These are phyloP conservation scores for Myxozyma lipomycoides DNA, from an alignment of 805 yeast genomes.

Conservation along the genomic window DNA sequence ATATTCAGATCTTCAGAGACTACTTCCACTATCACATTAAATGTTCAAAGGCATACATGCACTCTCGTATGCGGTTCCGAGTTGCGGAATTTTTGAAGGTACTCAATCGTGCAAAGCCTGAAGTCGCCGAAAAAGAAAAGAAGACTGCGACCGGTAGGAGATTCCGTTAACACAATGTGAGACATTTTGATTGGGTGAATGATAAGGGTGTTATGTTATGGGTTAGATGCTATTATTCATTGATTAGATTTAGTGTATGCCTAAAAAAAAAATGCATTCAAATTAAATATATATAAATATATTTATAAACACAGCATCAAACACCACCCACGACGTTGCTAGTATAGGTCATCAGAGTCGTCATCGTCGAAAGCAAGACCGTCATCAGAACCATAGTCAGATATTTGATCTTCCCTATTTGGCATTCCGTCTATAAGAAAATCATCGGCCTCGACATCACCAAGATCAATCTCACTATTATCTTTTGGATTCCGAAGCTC, in stretches of 20 bases:
- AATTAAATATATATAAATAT: too few species aligned
- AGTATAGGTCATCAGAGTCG: too few species aligned
- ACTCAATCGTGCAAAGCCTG: constrained; percentile 94
- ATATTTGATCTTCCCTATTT: too few species aligned
- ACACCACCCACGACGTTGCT: too few species aligned
- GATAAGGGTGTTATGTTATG: background rate
- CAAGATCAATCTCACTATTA: background rate
- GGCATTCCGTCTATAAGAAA: too few species aligned
- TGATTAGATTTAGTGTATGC: too few species aligned
- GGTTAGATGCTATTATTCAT: too few species aligned
- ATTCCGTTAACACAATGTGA: constrained; percentile 36
- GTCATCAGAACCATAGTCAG: too few species aligned
- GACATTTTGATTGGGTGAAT: background rate
- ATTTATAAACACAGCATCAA: too few species aligned
- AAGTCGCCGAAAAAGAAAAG: constrained; percentile 65
- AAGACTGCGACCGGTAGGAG: constrained; percentile 73
- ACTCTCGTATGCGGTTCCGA: constrained; percentile 95
- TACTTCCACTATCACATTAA: constrained; percentile 98
- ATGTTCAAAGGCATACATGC: constrained; percentile 97
- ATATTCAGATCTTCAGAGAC: constrained; percentile 87
- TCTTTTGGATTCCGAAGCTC: constrained; percentile 31
- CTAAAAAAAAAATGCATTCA: too few species aligned
- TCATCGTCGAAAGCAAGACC: too few species aligned
- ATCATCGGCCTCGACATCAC: constrained; percentile 9
- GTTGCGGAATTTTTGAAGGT: constrained; percentile 92